These are phyloP conservation scores for Amanita molliuscula DNA, from an alignment of 768 basidiomycete genomes.

Conservation along the genomic window DNA sequence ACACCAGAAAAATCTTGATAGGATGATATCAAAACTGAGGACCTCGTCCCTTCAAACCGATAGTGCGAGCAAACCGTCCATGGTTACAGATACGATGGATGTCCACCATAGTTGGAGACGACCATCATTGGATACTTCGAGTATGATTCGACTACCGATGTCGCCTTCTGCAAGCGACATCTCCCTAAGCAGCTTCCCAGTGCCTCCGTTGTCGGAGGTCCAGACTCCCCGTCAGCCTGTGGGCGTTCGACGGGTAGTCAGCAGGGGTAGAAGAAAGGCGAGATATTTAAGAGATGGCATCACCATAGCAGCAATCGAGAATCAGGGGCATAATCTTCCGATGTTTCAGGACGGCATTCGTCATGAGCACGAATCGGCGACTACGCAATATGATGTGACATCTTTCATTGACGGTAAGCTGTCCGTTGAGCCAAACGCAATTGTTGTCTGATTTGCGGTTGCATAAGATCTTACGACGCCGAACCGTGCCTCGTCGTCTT, in stretches of 20 bases:
- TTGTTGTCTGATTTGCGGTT: conserved; percentile 8
- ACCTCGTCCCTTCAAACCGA: conserved; percentile 25
- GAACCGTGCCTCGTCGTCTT: not conserved
- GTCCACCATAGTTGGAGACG: not conserved
- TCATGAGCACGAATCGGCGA: not conserved
- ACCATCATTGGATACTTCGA: not conserved
- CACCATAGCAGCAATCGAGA: not conserved
- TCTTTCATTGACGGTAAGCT: conserved; percentile 52
- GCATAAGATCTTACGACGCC: conserved; percentile 6
- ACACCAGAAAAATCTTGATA: conserved; percentile 55
- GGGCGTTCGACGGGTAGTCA: not conserved
- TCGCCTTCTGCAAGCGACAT: conserved; percentile 32
- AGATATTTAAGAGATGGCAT: not conserved
- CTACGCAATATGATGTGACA: conserved; percentile 47
- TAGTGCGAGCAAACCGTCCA: not conserved
- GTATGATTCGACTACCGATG: not conserved
- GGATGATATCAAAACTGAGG: conserved; percentile 49
- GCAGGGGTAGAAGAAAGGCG: conserved; percentile 8
- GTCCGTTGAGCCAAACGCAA: too few relatives aligned
- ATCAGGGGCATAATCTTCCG: not conserved
- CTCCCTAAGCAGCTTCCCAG: conserved; percentile 62
- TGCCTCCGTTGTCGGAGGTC: conserved; percentile 33
- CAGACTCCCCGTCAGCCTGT: not conserved
- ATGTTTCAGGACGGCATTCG: not conserved
- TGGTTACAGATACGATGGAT: not conserved